phyloP scores from a whole-genome alignment of 148 eudicot species.

The Amaranthus hypochondriacus region DNA sequence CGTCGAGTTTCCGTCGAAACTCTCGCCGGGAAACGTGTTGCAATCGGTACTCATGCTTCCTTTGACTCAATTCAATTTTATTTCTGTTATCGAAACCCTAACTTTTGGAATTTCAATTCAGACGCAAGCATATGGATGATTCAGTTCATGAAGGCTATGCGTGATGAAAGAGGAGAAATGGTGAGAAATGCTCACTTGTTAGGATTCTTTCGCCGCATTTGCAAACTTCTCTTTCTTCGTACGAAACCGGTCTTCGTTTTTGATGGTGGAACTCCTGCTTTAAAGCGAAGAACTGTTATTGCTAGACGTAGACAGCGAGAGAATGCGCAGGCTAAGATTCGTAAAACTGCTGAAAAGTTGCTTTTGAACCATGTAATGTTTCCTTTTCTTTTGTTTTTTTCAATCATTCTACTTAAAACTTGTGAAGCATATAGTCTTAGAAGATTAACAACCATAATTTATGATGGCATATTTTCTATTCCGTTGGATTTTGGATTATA shows the following conservation, averaged over 20 bases:
- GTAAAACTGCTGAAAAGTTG: conserved; percentile 92
- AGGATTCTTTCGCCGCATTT: conserved; percentile 94
- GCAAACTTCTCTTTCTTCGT: conserved; percentile 84
- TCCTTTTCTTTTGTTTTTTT: neutral
- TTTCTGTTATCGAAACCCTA: conserved; percentile 14
- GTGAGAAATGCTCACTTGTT: conserved; percentile 82
- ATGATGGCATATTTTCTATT: too few species aligned
- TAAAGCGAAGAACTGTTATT: conserved; percentile 81
- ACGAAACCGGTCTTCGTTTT: conserved; percentile 94
- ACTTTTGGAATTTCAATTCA: conserved; percentile 16
- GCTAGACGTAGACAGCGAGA: conserved; percentile 91
- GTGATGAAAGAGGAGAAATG: conserved; percentile 98
- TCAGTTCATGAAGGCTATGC: conserved; percentile 97
- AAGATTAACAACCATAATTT: too few species aligned
- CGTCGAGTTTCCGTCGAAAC: conserved; percentile 99
- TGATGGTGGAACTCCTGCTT: conserved; percentile 88
- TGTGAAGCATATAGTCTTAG: too few species aligned
- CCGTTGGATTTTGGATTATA: too few species aligned
- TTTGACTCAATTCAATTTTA: conserved; percentile 18
- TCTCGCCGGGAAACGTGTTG: conserved; percentile 82
- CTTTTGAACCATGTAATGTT: conserved; percentile 71
- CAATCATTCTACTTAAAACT: neutral
- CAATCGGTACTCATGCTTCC: conserved; percentile 52
- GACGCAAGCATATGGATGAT: conserved; percentile 99
- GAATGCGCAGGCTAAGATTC: conserved; percentile 83